Evolutionary conservation across 2,329 filamentous ascomycete species (phyloP).

Genomic region (Fusarium austroafricanum): DNA sequence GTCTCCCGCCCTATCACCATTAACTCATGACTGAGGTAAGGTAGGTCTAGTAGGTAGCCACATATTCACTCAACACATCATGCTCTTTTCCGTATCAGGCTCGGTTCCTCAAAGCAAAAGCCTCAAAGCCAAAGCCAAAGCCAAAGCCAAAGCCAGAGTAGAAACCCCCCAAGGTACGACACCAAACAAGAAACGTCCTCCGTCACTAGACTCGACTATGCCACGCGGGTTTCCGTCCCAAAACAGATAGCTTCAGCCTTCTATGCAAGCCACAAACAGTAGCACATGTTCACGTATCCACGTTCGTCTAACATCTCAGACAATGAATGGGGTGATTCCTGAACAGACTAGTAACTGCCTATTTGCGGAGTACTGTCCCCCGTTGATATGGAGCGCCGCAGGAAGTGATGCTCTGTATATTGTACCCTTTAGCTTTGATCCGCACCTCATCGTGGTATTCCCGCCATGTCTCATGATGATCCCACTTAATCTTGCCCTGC

Average conservation of each 20-base stretch:
- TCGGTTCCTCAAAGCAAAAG: constrained; percentile 3
- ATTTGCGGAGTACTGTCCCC: background rate
- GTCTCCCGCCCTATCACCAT: too few relatives aligned
- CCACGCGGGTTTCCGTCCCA: constrained; percentile 31
- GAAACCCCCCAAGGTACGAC: constrained; percentile 7
- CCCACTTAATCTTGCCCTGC: constrained; percentile 13
- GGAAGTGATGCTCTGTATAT: constrained; percentile 15
- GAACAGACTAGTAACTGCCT: background rate
- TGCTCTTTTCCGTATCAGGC: constrained; percentile 11
- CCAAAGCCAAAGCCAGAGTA: background rate
- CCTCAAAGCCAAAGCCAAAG: background rate
- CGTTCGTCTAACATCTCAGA: background rate
- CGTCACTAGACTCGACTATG: constrained; percentile 20
- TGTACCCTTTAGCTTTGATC: constrained; percentile 2
- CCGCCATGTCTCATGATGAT: constrained; percentile 18
- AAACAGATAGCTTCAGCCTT: constrained; percentile 32
- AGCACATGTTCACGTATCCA: background rate
- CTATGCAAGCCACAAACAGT: constrained; percentile 29
- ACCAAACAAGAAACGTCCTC: constrained; percentile 29
- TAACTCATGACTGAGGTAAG: background rate
- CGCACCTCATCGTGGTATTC: background rate
- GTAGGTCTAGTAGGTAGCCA: background rate
- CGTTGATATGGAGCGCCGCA: constrained; percentile 26
- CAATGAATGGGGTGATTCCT: constrained; percentile 5
- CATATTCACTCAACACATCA: constrained; percentile 1